phyloP scores from a whole-genome alignment of 306 rosid genomes.

The Ochetophila trinervis region DNA sequence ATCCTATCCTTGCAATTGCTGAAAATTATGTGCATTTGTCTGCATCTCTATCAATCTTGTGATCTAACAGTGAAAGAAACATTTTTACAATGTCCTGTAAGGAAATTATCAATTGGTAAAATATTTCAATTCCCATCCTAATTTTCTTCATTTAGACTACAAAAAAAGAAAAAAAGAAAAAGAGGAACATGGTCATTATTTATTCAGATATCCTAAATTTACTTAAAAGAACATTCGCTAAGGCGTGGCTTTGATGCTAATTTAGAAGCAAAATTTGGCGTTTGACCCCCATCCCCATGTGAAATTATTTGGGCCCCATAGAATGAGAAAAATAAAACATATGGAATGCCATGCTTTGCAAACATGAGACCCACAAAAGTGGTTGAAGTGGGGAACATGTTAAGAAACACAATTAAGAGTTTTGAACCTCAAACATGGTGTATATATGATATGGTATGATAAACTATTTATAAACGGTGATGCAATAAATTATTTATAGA shows the following conservation, averaged over 20 bases:
- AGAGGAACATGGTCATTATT: not conserved
- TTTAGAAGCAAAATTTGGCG: too few relatives aligned
- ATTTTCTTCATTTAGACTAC: not conserved
- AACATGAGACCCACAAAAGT: conserved; percentile 46
- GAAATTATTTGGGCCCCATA: conserved; percentile 1
- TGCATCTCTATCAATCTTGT: conserved; percentile 1
- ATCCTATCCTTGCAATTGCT: not conserved
- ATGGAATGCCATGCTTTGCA: conserved; percentile 20
- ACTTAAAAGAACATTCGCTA: not conserved
- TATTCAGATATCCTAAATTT: not conserved
- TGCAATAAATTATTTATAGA: too few relatives aligned
- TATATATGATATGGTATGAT: too few relatives aligned
- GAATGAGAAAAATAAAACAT: not conserved
- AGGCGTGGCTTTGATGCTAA: not conserved
- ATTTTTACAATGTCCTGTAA: not conserved
- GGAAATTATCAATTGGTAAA: not conserved
- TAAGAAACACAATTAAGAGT: conserved; percentile 50
- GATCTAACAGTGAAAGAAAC: not conserved
- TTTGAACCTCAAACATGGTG: conserved; percentile 47
- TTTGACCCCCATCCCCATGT: not conserved
- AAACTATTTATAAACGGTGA: too few relatives aligned
- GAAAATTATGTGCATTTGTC: not conserved
- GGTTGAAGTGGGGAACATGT: conserved; percentile 59
- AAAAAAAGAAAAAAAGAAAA: not conserved
- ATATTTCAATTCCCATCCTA: not conserved